Evolutionary conservation across 768 basidiomycete species (phyloP), one percentile per base, ranked within the genome.

Genomic region (Leucocoprinus sp.): DNA sequence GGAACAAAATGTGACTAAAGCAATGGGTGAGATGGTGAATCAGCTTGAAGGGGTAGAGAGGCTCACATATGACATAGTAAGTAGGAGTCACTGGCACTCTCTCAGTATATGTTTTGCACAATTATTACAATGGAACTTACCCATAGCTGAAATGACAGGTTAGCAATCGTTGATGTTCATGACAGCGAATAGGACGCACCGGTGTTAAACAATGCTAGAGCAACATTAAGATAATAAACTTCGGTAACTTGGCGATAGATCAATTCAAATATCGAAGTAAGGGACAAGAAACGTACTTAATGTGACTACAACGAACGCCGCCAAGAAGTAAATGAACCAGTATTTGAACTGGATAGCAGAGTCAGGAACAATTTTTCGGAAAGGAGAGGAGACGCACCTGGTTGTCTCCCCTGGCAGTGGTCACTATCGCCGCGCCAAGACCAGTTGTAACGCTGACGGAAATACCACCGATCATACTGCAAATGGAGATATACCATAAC

Each of bases 401-500:
- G 61, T 86, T 91, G 51, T 85, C 70, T 29, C 86, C 86, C 66
- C 72, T 66, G 4, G 72, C 78, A 33, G 79, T 78, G 39, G 84
- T 81, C 21, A 99, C 83, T 55, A 98, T 96, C 17, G 92, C 84
- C 34, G 89, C 71, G 36, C 96, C 93, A 28, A 97, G 74, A 26
- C 96, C 95, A 24, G 91, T 93, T 11, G 93, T 95, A 44, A 95
- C 93, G 55, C 86, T 90, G 53, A 95, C 91, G 47, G 84, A 88
- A 38, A 95, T 83, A 0, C 96, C 96, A 14, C 96, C 96, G 57
- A 99, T 97, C 75, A 97, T 82, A 52, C 85, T 90, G 64, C 96
- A 99, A 36, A 99, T 88, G 33, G 75, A 70, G 52, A 98, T 93
- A 62, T 95, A 90, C 87, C 88, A 91, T 42, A 98, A 63, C 95